Evolutionary conservation across 2,329 filamentous ascomycete genomes (phyloP).

Genomic region (Fusarium denticulatum): DNA sequence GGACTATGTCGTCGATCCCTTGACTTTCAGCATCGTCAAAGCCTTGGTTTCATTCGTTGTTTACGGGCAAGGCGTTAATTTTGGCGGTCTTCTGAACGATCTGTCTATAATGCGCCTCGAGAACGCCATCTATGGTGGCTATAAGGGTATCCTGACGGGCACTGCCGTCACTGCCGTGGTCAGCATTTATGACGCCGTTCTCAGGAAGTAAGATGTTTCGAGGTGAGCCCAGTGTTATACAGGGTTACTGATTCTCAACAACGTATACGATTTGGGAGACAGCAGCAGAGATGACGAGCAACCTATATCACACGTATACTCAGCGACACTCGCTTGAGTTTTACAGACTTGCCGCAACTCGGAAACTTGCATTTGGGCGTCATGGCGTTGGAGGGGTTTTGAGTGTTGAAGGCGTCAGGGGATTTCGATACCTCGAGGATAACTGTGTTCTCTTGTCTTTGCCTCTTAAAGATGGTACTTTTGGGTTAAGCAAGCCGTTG

Average conservation of each 20-base stretch:
- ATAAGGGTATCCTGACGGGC: slow-evolving; percentile 74
- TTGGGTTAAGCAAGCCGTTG: not conserved
- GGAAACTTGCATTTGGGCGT: slow-evolving; percentile 32
- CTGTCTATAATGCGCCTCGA: slow-evolving; percentile 71
- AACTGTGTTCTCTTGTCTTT: slow-evolving; percentile 12
- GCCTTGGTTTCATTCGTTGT: slow-evolving; percentile 83
- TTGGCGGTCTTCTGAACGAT: slow-evolving; percentile 69
- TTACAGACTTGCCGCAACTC: slow-evolving; percentile 1
- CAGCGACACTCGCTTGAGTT: not conserved
- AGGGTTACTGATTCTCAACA: not conserved
- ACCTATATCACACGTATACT: slow-evolving; percentile 1
- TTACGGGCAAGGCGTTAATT: slow-evolving; percentile 73
- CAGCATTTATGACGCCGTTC: slow-evolving; percentile 80
- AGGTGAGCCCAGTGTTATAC: not conserved
- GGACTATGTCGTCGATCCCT: slow-evolving; percentile 78
- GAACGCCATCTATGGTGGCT: slow-evolving; percentile 75
- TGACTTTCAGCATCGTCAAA: slow-evolving; percentile 91
- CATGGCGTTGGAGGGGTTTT: slow-evolving; percentile 46
- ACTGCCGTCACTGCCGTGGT: slow-evolving; percentile 73
- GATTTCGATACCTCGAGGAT: slow-evolving; percentile 45
- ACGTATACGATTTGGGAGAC: not conserved
- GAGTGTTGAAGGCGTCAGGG: slow-evolving; percentile 46
- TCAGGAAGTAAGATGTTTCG: slow-evolving; percentile 68
- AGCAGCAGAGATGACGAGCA: not conserved
- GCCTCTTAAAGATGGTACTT: slow-evolving; percentile 8